Conservation (phyloP, 805 yeast species). For the Zygotorulaspora sp. region DNA sequence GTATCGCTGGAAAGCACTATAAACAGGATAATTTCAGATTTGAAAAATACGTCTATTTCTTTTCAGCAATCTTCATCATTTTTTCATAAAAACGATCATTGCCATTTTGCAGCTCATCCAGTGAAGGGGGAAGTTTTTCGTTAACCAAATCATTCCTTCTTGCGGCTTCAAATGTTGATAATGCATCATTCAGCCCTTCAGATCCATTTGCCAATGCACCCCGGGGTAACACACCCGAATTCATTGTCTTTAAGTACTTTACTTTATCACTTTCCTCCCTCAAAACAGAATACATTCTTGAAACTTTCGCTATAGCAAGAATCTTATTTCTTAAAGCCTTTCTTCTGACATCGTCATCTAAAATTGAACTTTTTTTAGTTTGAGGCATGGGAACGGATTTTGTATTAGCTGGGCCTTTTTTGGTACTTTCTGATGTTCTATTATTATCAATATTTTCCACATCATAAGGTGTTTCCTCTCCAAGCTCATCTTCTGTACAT, state of each 20-base stretch:
- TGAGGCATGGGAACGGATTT: conserved; percentile 9
- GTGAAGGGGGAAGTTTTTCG: conserved; percentile 83
- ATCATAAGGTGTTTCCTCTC: conserved; percentile 59
- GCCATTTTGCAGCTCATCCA: conserved; percentile 47
- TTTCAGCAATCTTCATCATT: conserved; percentile 30
- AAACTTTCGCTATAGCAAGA: conserved; percentile 91
- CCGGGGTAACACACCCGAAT: conserved; percentile 77
- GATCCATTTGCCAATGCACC: conserved; percentile 81
- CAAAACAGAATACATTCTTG: conserved; percentile 84
- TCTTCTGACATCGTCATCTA: conserved; percentile 35
- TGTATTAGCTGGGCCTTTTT: neutral
- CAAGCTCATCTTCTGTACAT: conserved; percentile 92
- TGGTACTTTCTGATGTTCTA: conserved; percentile 4
- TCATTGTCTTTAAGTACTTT: conserved; percentile 64
- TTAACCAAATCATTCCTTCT: conserved; percentile 71
- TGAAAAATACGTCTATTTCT: conserved; percentile 11
- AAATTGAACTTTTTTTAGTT: conserved; percentile 18
- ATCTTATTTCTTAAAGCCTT: conserved; percentile 78
- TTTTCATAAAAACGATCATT: conserved; percentile 43
- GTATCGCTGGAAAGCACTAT: neutral
- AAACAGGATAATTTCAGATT: too few species aligned
- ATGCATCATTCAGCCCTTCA: conserved; percentile 67
- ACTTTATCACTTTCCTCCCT: conserved; percentile 87
- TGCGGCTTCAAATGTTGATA: conserved; percentile 78
- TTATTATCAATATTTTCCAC: conserved; percentile 35